These are phyloP conservation scores for Trichoderma oligosporum DNA, from an alignment of 2,329 filamentous ascomycete species.

Conservation along the genomic window DNA sequence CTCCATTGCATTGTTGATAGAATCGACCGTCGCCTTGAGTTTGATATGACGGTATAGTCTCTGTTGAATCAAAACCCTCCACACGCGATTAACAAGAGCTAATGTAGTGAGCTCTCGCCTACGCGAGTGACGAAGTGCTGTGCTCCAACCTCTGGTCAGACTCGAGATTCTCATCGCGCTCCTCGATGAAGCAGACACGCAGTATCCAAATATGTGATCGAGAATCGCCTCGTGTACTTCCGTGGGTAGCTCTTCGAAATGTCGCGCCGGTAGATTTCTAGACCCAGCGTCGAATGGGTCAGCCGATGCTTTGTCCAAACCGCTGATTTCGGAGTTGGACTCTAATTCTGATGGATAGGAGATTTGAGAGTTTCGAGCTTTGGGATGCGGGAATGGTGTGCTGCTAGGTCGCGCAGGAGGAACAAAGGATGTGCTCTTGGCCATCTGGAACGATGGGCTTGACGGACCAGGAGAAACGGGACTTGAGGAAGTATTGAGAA, in stretches of 20 bases:
- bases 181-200: constrained; percentile 57
- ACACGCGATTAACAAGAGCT: constrained; percentile 58
- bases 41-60: constrained; percentile 73
- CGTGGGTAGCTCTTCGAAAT: constrained; percentile 55
- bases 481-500: constrained; percentile 46
- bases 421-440: constrained; percentile 38
- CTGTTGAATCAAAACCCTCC: constrained; percentile 66
- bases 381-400: constrained; percentile 56
- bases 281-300: constrained; percentile 18
- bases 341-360: constrained; percentile 28
- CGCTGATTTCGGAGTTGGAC: constrained; percentile 21
- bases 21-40: constrained; percentile 65
- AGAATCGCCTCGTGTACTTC: constrained; percentile 71
- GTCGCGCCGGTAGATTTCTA: constrained; percentile 27
- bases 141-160: constrained; percentile 58
- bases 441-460: constrained; percentile 48
- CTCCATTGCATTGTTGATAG: constrained; percentile 53
- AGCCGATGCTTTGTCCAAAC: constrained; percentile 16
- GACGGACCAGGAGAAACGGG: constrained; percentile 53
- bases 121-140: constrained; percentile 62
- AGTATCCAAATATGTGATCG: constrained; percentile 67
- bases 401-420: constrained; percentile 51
- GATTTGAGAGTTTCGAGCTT: constrained; percentile 39
- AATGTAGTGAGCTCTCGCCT: constrained; percentile 64
- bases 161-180: constrained; percentile 52